These are phyloP conservation scores for bread wheat (Triticum aestivum) DNA, from an alignment of 176 grass and related monocot species.

Conservation along the genomic window DNA sequence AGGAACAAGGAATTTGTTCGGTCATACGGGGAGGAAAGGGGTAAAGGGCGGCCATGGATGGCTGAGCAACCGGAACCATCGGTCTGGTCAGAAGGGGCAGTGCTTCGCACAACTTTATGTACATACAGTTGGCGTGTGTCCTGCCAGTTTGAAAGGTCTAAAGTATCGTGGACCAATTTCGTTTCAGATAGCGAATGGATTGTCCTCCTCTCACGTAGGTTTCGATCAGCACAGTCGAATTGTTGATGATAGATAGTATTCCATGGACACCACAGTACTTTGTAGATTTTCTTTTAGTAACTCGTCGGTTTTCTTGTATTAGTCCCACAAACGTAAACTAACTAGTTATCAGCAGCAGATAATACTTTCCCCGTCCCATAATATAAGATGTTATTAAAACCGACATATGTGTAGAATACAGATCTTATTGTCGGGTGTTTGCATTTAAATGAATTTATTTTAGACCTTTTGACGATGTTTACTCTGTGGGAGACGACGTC, in stretches of 20 bases:
- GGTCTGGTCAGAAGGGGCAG: constrained; percentile 28
- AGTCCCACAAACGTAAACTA: not conserved
- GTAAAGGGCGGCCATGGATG: constrained; percentile 8
- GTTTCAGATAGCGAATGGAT: not conserved
- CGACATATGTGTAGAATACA: too few relatives aligned
- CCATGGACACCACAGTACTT: not conserved
- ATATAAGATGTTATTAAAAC: too few relatives aligned
- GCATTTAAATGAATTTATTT: too few relatives aligned
- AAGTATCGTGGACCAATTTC: not conserved
- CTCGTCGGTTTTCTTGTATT: not conserved
- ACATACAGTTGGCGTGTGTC: not conserved
- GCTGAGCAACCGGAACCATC: not conserved
- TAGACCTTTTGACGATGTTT: too few relatives aligned
- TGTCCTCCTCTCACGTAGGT: not conserved
- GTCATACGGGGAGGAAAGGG: not conserved
- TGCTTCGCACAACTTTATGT: not conserved
- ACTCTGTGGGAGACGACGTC: too few relatives aligned
- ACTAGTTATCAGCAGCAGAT: not conserved
- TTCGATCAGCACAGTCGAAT: not conserved
- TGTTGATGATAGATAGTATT: not conserved
- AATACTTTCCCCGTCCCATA: too few relatives aligned
- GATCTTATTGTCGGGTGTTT: too few relatives aligned
- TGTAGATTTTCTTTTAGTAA: not conserved
- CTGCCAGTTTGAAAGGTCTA: not conserved
- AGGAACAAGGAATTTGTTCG: constrained; percentile 30